Percentiles rank a stretch among this genome's conserved stretches.
phyloP scores from a whole-genome alignment of 371 early-diverging fungal species.

The Rhizopus delemar region DNA sequence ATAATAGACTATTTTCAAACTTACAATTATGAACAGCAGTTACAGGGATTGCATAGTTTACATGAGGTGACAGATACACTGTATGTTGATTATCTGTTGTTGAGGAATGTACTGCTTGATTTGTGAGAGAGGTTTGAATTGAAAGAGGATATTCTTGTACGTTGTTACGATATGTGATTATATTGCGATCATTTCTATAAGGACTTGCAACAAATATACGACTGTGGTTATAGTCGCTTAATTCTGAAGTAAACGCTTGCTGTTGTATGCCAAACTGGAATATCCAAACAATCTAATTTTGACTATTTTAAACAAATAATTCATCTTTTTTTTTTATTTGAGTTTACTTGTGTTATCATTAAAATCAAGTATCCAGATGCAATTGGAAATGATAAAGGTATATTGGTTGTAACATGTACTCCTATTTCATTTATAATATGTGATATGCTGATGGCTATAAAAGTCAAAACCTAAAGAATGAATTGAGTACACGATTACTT shows the following conservation, averaged over 20 bases:
- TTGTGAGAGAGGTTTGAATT: neutral
- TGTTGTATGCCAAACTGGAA: constrained; percentile 38
- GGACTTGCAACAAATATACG: constrained; percentile 6
- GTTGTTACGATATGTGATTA: constrained; percentile 6
- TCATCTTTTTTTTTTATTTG: neutral
- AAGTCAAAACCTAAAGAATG: constrained; percentile 27
- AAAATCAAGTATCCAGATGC: constrained; percentile 38
- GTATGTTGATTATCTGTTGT: constrained; percentile 20
- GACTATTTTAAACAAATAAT: neutral
- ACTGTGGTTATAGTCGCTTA: neutral
- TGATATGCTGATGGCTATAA: constrained; percentile 37
- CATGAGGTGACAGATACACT: constrained; percentile 34
- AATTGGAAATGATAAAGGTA: constrained; percentile 20
- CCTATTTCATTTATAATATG: constrained; percentile 35
- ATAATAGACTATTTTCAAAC: constrained; percentile 10
- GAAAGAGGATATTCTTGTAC: constrained; percentile 13
- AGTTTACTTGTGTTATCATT: constrained; percentile 33
- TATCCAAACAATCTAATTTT: constrained; percentile 35
- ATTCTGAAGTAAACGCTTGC: constrained; percentile 14
- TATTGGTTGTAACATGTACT: constrained; percentile 21
- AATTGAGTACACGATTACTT: neutral
- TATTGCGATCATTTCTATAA: constrained; percentile 13
- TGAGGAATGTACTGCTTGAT: constrained; percentile 11
- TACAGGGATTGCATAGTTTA: constrained; percentile 40
- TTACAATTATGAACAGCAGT: constrained; percentile 46